These are phyloP conservation scores for Pestalotiopsis sp. DNA, from an alignment of 2,329 filamentous ascomycete species.

Conservation along the genomic window DNA sequence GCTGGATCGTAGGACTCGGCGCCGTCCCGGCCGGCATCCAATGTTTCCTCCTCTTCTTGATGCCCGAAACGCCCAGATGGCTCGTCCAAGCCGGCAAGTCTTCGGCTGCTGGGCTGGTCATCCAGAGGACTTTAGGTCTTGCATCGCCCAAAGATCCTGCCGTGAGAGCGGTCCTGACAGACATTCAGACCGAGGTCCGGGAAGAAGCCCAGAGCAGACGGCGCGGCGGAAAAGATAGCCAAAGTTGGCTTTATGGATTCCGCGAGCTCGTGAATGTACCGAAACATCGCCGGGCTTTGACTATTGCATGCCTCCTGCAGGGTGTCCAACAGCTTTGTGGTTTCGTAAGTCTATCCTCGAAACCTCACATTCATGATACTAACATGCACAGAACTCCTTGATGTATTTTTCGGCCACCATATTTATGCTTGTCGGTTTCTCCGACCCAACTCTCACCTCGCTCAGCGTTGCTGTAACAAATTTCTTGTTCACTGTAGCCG, in stretches of 20 bases:
- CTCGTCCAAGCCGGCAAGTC: slow-evolving; percentile 69
- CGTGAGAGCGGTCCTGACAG: slow-evolving; percentile 61
- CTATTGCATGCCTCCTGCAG: slow-evolving; percentile 84
- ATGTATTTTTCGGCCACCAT: slow-evolving; percentile 92
- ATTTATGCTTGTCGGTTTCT: slow-evolving; percentile 75
- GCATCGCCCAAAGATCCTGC: slow-evolving; percentile 42
- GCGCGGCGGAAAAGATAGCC: slow-evolving; percentile 28
- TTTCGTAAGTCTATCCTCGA: slow-evolving; percentile 42
- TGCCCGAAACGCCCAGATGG: slow-evolving; percentile 91
- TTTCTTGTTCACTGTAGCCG: slow-evolving; percentile 75
- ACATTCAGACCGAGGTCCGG: slow-evolving; percentile 74
- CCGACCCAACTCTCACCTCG: slow-evolving; percentile 75
- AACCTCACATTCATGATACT: background rate
- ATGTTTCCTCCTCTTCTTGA: slow-evolving; percentile 62
- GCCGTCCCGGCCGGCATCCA: slow-evolving; percentile 76
- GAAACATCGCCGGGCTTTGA: slow-evolving; percentile 72
- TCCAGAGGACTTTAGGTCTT: slow-evolving; percentile 55
- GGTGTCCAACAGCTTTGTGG: slow-evolving; percentile 86
- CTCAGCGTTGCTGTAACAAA: slow-evolving; percentile 82
- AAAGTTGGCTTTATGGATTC: slow-evolving; percentile 46
- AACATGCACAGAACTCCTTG: slow-evolving; percentile 65
- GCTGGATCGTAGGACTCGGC: slow-evolving; percentile 89
- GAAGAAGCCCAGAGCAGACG: slow-evolving; percentile 61
- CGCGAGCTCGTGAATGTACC: slow-evolving; percentile 54
- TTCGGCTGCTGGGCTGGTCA: slow-evolving; percentile 62